Base-by-base conservation (phyloP, 352 stramenopile species). In the Globisporangium perplexum region DNA sequence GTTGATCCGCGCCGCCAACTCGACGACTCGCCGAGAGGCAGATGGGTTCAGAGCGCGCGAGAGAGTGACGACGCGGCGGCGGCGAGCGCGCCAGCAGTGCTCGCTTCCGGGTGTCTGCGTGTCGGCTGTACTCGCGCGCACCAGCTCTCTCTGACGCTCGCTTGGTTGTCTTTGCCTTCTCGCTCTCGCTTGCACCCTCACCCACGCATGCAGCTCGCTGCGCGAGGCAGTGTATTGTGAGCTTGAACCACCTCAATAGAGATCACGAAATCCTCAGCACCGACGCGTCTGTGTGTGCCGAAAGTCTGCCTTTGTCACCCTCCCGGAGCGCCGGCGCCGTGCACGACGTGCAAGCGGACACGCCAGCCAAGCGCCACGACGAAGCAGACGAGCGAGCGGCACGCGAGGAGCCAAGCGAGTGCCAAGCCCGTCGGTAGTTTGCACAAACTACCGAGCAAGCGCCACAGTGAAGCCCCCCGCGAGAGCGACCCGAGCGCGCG, bases 381-480 rank as follows among this genome's bases (percentile, higher is more conserved):
- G n/a, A n/a, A n/a, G n/a, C n/a, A 30, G 26, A 30, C 26, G 5
- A 30, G 26, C 42, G 28, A 41, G 33, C 24, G 26, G 47, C 41
- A n/a, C 17, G 17, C 57, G 41, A 47, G 50, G 33, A 39, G 49
- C 42, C 53, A 38, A 59, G n/a, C 42, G 24, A 52, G n/a, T n/a
- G n/a, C 23, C 43, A 47, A 22, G 20, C 33, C 45, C 68, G 68
- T 72, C 65, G 52, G 61, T 74, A 71, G 61, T 62, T 68, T 55
- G 22, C 47, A 43, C 36, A 28, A 70, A 69, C 59, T 66, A 74
- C 69, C 71, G 65, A 65, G 53, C 36, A 41, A 33, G 33, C 44
- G 61, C 46, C 57, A 74, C 47, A 62, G 65, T 72, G 69, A 74
- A 65, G 71, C 73, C 71, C 60, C 74, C 71, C 59, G 72, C 69